Evolutionary conservation across 345 rosid genomes (phyloP), one percentile per base, ranked within the genome.

Genomic region (Syzygium aromaticum): DNA sequence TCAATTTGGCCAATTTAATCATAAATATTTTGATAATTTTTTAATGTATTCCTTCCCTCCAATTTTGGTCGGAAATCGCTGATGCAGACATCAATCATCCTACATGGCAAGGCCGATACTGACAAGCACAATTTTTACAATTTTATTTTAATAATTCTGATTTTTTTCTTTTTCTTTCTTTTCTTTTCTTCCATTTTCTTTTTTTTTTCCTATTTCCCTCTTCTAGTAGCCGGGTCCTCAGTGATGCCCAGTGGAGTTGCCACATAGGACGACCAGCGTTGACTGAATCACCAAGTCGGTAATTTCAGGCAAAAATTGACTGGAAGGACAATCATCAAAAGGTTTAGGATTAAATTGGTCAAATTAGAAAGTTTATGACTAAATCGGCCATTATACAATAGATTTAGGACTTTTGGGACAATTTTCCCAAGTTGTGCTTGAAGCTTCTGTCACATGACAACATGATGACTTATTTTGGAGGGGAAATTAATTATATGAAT

Each of bases 31-130:
- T 59, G 15, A 59, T 5, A 0, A 59, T 11, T 11, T 59, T 6
- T 59, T n/a, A 25, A 27, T 25, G 5, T 59, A 59, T 8, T 59
- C 12, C 27, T 5, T 11, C 30, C 52, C 3, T 2, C 0, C 25
- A 59, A 59, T n/a, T 25, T 27, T 27, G 30, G 64, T 0, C 28
- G n/a, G 5, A 11, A 11, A 59, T 59, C 16, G 0, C 7, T 59
- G 12, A 0, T 25, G 0, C 15, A 5, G 1, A 25, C 8, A 59
- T 25, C 7, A 0, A 0, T 1, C 3, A 25, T 59, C 7, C 2
- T 59, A 59, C 11, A 1, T 25, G 30, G 12, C 28, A 59, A 2
- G 0, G 13, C 16, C 11, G 10, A 15, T 7, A 5, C 13, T 27
- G 15, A 25, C 1, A 1, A 11, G 16, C 11, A 25, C 54, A 2